Conservation (phyloP, 768 basidiomycete genomes). For the Tulasnella calospora region DNA sequence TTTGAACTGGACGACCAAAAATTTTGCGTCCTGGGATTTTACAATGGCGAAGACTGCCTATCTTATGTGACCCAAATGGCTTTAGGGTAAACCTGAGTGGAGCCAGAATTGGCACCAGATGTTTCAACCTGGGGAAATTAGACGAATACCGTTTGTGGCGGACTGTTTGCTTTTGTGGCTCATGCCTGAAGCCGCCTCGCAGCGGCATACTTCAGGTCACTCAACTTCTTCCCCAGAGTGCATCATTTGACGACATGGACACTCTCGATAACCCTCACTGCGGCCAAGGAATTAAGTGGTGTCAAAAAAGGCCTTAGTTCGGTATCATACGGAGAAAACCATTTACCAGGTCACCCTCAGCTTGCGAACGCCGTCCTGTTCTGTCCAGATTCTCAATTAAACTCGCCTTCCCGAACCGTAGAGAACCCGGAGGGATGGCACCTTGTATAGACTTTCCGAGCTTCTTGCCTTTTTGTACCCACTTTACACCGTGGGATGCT, state of each 20-base stretch:
- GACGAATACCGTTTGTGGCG: neutral
- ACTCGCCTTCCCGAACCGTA: neutral
- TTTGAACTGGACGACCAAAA: neutral
- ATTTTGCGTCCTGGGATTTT: neutral
- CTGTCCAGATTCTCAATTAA: neutral
- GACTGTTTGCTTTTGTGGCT: neutral
- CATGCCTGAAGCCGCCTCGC: neutral
- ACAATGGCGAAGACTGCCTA: neutral
- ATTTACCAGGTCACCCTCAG: neutral
- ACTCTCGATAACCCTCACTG: neutral
- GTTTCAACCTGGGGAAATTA: neutral
- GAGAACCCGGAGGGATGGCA: neutral
- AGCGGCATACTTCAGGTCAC: neutral
- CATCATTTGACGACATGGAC: neutral
- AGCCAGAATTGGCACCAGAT: no score
- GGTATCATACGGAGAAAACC: neutral
- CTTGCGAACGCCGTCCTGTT: neutral
- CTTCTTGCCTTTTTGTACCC: neutral
- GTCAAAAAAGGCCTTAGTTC: slow-evolving; percentile 8
- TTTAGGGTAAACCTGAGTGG: neutral
- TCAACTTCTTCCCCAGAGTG: neutral
- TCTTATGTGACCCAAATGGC: neutral
- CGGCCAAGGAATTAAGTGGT: neutral
- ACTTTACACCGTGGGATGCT: neutral
- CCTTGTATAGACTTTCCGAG: neutral